These are phyloP conservation scores for Hibiscus syriacus DNA, from an alignment of 345 rosid genomes.

Conservation along the genomic window DNA sequence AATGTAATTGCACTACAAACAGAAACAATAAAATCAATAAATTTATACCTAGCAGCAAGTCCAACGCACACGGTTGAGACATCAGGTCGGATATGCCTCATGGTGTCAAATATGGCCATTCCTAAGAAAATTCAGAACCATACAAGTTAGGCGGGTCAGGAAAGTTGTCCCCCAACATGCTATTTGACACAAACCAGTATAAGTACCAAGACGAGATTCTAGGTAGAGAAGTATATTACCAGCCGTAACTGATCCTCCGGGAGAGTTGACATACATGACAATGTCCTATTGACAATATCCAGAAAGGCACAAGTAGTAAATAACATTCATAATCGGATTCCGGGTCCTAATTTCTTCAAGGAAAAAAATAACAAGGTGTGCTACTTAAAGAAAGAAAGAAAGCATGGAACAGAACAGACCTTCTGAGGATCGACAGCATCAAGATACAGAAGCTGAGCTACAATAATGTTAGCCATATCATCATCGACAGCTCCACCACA, in stretches of 20 bases:
- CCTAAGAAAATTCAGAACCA: slow-evolving; percentile 34
- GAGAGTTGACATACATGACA: slow-evolving; percentile 90
- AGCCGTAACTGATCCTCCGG: slow-evolving; percentile 98
- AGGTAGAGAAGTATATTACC: slow-evolving; percentile 35
- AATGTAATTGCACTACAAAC: background rate
- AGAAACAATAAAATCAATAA: background rate
- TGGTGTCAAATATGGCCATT: slow-evolving; percentile 90
- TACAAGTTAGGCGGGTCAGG: slow-evolving; percentile 7
- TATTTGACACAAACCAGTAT: background rate
- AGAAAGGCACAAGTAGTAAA: background rate
- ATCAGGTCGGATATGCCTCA: slow-evolving; percentile 93
- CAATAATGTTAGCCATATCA: slow-evolving; percentile 90
- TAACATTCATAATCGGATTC: background rate
- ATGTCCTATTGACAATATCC: slow-evolving; percentile 58
- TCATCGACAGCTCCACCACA: slow-evolving; percentile 98
- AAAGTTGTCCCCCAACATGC: background rate
- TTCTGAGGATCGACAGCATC: slow-evolving; percentile 88
- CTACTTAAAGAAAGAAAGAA: background rate
- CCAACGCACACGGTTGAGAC: slow-evolving; percentile 97
- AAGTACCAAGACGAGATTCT: background rate
- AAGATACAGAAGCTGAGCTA: slow-evolving; percentile 92
- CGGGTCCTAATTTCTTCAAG: background rate
- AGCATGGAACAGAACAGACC: slow-evolving; percentile 32
- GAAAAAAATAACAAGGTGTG: background rate
- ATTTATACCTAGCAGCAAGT: slow-evolving; percentile 80